Evolutionary conservation across 495 filamentous ascomycete species (phyloP).

Genomic region (Hypoxylon cercidicola): DNA sequence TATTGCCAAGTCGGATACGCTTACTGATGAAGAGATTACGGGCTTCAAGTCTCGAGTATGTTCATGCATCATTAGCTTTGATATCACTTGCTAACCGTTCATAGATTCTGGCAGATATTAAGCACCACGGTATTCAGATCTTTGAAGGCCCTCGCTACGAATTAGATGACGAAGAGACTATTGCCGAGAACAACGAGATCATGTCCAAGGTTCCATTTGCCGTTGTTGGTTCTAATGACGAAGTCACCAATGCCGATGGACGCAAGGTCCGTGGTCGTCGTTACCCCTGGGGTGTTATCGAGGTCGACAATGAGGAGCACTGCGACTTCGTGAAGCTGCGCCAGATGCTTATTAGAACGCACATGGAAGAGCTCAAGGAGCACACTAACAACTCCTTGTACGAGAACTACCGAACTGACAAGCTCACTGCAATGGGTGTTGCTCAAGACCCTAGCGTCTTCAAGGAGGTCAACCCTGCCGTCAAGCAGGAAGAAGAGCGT

Average conservation of each 20-base stretch:
- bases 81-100: constrained; percentile 28
- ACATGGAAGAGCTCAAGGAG: constrained; percentile 99
- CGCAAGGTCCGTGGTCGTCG: constrained; percentile 94
- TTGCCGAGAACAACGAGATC: constrained; percentile 99
- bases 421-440: constrained; percentile 97
- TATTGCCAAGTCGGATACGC: constrained; percentile 97
- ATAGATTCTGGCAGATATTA: constrained; percentile 96
- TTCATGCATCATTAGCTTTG: constrained; percentile 27
- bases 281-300: constrained; percentile 98
- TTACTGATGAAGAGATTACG: constrained; percentile 95
- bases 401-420: constrained; percentile 99
- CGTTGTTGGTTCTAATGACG: constrained; percentile 94
- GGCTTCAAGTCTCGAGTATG: constrained; percentile 94
- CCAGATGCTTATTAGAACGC: constrained; percentile 99
- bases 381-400: constrained; percentile 99
- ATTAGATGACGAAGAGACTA: constrained; percentile 98
- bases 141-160: constrained; percentile 99
- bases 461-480: constrained; percentile 99
- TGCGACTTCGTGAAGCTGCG: constrained; percentile 99
- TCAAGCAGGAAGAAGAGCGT: constrained; percentile 99
- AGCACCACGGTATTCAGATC: constrained; percentile 96
- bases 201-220: constrained; percentile 99
- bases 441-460: constrained; percentile 98
- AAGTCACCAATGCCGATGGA: constrained; percentile 89
- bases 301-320: constrained; percentile 99